Conservation (phyloP, 2,329 filamentous ascomycete genomes). For the Botrytis elliptica region DNA sequence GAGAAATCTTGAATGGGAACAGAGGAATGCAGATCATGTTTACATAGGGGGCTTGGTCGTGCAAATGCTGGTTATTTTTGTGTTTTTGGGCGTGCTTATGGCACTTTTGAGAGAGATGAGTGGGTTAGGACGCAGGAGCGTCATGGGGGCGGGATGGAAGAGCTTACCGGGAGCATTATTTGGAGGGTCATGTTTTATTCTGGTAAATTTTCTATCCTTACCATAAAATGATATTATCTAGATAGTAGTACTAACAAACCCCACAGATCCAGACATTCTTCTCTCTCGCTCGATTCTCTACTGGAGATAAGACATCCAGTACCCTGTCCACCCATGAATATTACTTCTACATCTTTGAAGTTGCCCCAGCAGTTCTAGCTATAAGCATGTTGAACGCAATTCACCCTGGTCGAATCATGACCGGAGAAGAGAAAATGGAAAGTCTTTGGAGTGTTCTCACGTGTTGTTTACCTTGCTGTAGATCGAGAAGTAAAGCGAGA, state of each 20-base stretch:
- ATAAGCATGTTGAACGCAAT: not conserved
- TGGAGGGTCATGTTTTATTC: not conserved
- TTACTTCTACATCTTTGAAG: not conserved
- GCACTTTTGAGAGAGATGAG: not conserved
- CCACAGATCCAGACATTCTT: not conserved
- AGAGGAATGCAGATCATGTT: constrained; percentile 42
- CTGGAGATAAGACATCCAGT: not conserved
- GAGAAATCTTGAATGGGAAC: not conserved
- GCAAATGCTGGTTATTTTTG: constrained; percentile 50
- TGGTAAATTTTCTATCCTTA: not conserved
- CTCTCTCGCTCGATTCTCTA: not conserved
- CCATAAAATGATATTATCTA: not conserved
- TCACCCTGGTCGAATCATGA: not conserved
- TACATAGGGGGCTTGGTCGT: constrained; percentile 55
- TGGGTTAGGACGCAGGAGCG: not conserved
- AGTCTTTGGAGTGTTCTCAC: not conserved
- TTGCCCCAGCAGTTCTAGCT: not conserved
- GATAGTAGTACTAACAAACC: not conserved
- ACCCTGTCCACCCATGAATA: not conserved
- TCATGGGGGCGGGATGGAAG: not conserved
- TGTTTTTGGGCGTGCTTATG: constrained; percentile 39
- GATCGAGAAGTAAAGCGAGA: not conserved
- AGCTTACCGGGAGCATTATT: not conserved
- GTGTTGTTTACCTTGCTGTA: not conserved
- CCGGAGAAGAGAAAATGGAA: not conserved